A percentile compares a stretch with the other conserved stretches of the same genome.
Evolutionary conservation across 768 basidiomycete species (phyloP).

Genomic region (Xerocomellus amylosporus): DNA sequence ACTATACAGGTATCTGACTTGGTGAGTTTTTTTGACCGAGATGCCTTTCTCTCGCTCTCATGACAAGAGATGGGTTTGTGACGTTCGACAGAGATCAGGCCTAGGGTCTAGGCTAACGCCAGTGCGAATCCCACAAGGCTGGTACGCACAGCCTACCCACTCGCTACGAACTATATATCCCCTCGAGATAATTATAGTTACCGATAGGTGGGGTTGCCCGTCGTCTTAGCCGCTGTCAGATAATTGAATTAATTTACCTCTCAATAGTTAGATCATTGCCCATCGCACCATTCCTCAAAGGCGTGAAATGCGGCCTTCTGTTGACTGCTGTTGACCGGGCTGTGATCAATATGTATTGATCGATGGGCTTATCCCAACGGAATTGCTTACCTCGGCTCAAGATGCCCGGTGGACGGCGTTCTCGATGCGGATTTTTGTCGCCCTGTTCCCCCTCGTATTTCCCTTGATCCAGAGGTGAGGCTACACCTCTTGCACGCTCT

Average conservation of each 20-base stretch:
- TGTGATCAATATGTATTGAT: conserved; percentile 21
- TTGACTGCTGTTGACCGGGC: conserved; percentile 19
- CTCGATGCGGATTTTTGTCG: background rate
- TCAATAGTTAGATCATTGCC: conserved; percentile 22
- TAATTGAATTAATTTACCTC: conserved; percentile 30
- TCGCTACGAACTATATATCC: background rate
- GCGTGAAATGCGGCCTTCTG: conserved; percentile 16
- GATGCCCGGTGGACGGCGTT: background rate
- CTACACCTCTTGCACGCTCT: background rate
- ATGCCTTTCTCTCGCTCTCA: conserved; percentile 5
- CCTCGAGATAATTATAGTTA: conserved; percentile 12
- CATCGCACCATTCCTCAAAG: conserved; percentile 3
- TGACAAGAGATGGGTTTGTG: conserved; percentile 6
- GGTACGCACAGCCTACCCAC: conserved; percentile 5
- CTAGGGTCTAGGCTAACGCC: conserved; percentile 10
- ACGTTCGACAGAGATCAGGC: conserved; percentile 8
- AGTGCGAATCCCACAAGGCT: conserved; percentile 13
- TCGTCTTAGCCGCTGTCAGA: conserved; percentile 14
- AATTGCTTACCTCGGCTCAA: conserved; percentile 3
- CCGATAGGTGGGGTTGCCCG: conserved; percentile 14
- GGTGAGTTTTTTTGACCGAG: conserved; percentile 11
- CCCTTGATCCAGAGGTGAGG: background rate
- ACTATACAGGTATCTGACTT: conserved; percentile 2
- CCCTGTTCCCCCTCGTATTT: background rate
- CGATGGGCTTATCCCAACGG: background rate